Base-by-base conservation (phyloP, 495 filamentous ascomycete species). In the Penicillium macrosclerotiorum region DNA sequence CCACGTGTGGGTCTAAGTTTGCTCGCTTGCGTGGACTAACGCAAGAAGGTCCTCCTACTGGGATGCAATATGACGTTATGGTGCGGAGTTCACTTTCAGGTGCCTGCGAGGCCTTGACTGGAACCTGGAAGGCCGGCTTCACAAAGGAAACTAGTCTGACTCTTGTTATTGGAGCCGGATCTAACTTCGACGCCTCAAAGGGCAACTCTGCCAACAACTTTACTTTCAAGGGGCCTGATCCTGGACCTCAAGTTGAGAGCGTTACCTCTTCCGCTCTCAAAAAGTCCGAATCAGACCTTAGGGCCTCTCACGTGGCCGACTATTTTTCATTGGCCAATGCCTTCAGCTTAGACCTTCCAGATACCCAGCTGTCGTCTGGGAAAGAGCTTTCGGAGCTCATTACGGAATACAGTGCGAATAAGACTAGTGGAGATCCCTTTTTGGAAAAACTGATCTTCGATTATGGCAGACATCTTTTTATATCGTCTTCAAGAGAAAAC, bases 191-290 rank as follows among this genome's bases (percentile, higher is more conserved):
- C 27, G 37, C 62, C 30, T 64, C 47, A 1, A 64, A 67, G 11
- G 76, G 76, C 2, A 72, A 69, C 45, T 52, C 62, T 2, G 52
- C 55, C n/a, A 42, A 47, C 25, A 52, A 55, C 2, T 78, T 63
- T 49, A 75, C 73, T 3, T 79, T 80, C 55, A 52, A 60, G 38
- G 73, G 74, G 1, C 44, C 49, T 13, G 72, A 76, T 41, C 76
- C 76, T 13, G 52, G 42, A 4, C n/a, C 54, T 1, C 36, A 59
- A 1, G 64, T 78, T 22, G 47, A 60, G 26, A 37, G 47, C 25
- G 47, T 65, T 6, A 53, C 66, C 1, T 26, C 42, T 11, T 68
- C 69, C 3, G 51, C 57, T 6, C 40, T 42, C 1, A 67, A 63
- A 25, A 39, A 55, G 8, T 60, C 62, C 19, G 44, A 54, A 22